phyloP scores from a whole-genome alignment of 345 rosid species.

The Aurinia saxatilis region DNA sequence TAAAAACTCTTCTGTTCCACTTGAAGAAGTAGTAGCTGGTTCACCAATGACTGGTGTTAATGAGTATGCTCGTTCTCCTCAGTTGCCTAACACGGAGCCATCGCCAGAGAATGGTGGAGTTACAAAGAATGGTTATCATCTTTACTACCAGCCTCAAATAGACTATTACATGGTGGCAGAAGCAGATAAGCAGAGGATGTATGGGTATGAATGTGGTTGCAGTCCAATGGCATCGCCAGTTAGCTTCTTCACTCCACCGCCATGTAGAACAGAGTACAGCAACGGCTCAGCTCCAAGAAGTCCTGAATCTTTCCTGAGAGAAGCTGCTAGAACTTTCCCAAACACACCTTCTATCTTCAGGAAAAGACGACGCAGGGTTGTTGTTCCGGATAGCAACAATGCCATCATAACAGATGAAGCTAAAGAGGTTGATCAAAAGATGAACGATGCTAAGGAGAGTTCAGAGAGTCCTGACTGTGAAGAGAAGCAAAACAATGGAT shows the following conservation, averaged over 20 bases:
- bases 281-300: slow-evolving; percentile 38
- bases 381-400: slow-evolving; percentile 24
- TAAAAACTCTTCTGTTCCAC: slow-evolving; percentile 39
- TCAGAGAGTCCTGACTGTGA: slow-evolving; percentile 37
- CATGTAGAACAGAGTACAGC: slow-evolving; percentile 40
- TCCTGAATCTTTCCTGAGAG: slow-evolving; percentile 68
- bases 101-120: slow-evolving; percentile 29
- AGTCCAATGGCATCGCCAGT: slow-evolving; percentile 53
- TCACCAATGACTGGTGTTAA: slow-evolving; percentile 34
- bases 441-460: slow-evolving; percentile 22
- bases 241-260: slow-evolving; percentile 83
- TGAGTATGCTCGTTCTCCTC: slow-evolving; percentile 46
- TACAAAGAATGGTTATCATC: slow-evolving; percentile 27
- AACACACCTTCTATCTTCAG: slow-evolving; percentile 88
- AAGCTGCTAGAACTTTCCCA: slow-evolving; percentile 76
- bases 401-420: slow-evolving; percentile 23
- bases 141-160: slow-evolving; percentile 44
- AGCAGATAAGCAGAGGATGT: slow-evolving; percentile 30
- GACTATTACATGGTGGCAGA: slow-evolving; percentile 33
- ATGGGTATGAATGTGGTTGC: slow-evolving; percentile 33
- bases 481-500: slow-evolving; percentile 28
- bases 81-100: slow-evolving; percentile 17
- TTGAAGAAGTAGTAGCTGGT: slow-evolving; percentile 38
- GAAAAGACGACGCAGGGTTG: slow-evolving; percentile 48
- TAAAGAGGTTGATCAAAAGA: slow-evolving; percentile 32